Base-by-base conservation (phyloP, 345 rosid species). In the Populus tremula region DNA sequence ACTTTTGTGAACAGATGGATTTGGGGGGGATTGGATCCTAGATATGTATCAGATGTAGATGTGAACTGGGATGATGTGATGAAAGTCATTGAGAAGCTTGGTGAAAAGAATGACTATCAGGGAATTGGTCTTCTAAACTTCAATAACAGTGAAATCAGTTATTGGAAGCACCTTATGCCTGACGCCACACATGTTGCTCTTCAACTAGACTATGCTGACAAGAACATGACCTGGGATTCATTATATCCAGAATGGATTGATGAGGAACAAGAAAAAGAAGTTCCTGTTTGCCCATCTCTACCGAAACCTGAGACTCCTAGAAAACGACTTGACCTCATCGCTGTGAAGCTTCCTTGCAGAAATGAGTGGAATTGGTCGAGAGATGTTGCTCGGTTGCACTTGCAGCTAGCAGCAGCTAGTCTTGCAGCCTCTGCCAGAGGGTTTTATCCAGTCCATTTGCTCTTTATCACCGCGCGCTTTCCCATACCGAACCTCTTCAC, bases 241-340 rank as follows among this genome's bases (percentile, higher is more conserved):
- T 49, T 82, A 13, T 82, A 82, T 71, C 85, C 85, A 5, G 85
- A 82, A 72, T 82, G 85, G 85, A 82, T 82, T 18, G 85, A 82
- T 14, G 85, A 82, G 71, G 85, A 82, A 56, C 82, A 82, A 67
- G 85, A 82, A 65, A 35, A 27, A 7, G 82, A 82, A 36, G 82
- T 82, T 49, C 85, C 85, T 2, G 66, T 71, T 29, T 82, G 85
- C 36, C 82, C 85, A 8, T 66, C 74, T 50, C 79, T 82, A 6
- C 85, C 85, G 17, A 82, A 74, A 68, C 67, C 71, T 49, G 77
- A 59, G 6, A 59, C 72, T 11, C 82, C 82, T 3, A 54, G 74
- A 53, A 82, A 74, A 54, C 56, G 85, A 38, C 73, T 82, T 59
- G 85, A 82, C 70, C 77, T 82, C 67, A 75, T 82, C 50, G 82